These are phyloP conservation scores for Meira nashicola DNA, from an alignment of 1,284 basidiomycete species.

Conservation along the genomic window DNA sequence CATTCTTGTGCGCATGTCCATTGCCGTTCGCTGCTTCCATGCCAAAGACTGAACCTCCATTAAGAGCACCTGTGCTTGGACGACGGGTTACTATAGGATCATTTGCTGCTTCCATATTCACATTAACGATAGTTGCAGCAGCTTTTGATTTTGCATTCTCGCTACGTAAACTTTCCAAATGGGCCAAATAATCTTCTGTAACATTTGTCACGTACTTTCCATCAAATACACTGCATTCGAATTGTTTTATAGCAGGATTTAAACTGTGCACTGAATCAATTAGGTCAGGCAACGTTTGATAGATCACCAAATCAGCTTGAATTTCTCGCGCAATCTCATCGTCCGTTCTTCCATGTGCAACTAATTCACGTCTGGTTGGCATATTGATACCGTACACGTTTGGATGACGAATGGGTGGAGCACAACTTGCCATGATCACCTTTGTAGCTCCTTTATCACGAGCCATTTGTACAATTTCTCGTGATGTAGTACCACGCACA, in stretches of 20 bases:
- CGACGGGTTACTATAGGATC: conserved; percentile 24
- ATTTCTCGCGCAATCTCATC: conserved; percentile 76
- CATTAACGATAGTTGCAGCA: conserved; percentile 20
- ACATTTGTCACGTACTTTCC: conserved; percentile 97
- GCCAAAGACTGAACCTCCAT: conserved; percentile 5
- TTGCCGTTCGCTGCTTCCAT: not conserved
- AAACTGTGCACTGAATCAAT: conserved; percentile 80
- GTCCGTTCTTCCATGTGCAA: conserved; percentile 75
- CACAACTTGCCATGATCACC: conserved; percentile 93
- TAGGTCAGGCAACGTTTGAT: conserved; percentile 89
- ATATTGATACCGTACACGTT: conserved; percentile 99
- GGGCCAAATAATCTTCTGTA: conserved; percentile 73
- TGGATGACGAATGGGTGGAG: conserved; percentile 87
- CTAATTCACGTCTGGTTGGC: conserved; percentile 89
- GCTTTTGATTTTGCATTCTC: conserved; percentile 69
- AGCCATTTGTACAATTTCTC: conserved; percentile 99
- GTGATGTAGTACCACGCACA: conserved; percentile 95
- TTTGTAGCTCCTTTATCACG: conserved; percentile 97
- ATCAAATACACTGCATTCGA: conserved; percentile 97
- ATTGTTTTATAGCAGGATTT: conserved; percentile 71
- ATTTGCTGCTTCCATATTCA: conserved; percentile 21
- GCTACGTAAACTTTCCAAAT: conserved; percentile 72
- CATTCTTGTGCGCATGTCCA: conserved; percentile 29
- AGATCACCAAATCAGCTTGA: conserved; percentile 93
- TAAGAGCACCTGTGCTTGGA: conserved; percentile 7